A percentile compares a stretch with the other conserved stretches of the same genome.
Evolutionary conservation across 345 rosid species (phyloP).

Genomic region (Heritiera littoralis): DNA sequence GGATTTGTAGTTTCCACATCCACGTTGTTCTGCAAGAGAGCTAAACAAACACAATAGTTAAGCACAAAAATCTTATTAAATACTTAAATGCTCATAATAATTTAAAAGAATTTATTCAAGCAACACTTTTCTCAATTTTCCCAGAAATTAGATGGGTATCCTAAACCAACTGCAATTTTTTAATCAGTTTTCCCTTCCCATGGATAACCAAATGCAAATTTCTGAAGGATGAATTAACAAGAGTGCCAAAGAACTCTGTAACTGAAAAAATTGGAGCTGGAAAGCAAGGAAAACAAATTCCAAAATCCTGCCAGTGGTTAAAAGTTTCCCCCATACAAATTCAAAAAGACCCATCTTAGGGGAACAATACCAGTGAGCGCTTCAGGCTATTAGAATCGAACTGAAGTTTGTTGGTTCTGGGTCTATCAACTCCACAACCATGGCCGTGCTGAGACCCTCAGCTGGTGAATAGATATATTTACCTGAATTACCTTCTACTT

Average conservation of each 20-base stretch:
- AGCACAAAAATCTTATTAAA: constrained; percentile 16
- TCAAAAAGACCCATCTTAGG: not conserved
- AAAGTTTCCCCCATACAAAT: not conserved
- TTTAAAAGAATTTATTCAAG: not conserved
- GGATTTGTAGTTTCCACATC: constrained; percentile 66
- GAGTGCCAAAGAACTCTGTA: not conserved
- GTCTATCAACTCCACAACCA: constrained; percentile 9
- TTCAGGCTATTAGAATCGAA: constrained; percentile 11
- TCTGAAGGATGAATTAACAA: not conserved
- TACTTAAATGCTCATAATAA: not conserved
- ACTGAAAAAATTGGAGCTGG: not conserved
- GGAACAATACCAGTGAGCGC: not conserved
- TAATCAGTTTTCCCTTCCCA: not conserved
- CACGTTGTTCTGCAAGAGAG: constrained; percentile 38
- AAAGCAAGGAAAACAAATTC: not conserved
- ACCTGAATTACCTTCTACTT: constrained; percentile 72
- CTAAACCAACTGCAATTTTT: not conserved
- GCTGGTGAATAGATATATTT: constrained; percentile 17
- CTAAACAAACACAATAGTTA: constrained; percentile 42
- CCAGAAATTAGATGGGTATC: not conserved
- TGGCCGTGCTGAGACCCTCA: not conserved
- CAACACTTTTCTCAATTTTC: not conserved
- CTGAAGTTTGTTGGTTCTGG: not conserved
- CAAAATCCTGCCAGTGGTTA: not conserved
- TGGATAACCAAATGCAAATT: not conserved